phyloP scores from a whole-genome alignment of 169 alveolate genomes.

The Blepharisma undulans region DNA sequence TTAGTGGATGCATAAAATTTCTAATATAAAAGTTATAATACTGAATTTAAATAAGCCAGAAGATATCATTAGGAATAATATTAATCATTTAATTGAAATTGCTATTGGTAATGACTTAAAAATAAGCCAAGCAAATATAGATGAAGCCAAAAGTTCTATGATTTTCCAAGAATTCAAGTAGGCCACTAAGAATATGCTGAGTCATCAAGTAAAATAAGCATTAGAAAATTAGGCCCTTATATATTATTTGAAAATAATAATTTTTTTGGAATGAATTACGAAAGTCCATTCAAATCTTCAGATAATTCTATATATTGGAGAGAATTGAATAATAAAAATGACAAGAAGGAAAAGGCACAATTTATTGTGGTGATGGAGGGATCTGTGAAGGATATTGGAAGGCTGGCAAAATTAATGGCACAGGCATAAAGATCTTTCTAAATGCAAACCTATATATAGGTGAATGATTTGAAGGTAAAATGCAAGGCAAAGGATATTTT shows the following conservation, averaged over 20 bases:
- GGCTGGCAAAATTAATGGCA: constrained; percentile 49
- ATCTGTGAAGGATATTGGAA: constrained; percentile 48
- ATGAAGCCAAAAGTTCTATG: too few relatives aligned
- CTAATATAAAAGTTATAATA: too few relatives aligned
- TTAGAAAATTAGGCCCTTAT: not conserved
- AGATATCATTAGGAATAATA: too few relatives aligned
- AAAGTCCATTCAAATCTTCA: not conserved
- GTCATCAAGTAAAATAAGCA: not conserved
- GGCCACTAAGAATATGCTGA: too few relatives aligned
- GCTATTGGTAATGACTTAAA: too few relatives aligned
- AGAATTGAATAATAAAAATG: not conserved
- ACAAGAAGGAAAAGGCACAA: constrained; percentile 12
- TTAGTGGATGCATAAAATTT: too few relatives aligned
- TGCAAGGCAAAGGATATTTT: too few relatives aligned
- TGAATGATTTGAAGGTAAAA: constrained; percentile 33
- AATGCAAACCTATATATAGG: constrained; percentile 56
- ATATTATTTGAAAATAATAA: not conserved
- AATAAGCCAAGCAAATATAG: too few relatives aligned
- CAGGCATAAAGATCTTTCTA: constrained; percentile 51
- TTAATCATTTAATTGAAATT: too few relatives aligned
- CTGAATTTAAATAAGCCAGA: too few relatives aligned
- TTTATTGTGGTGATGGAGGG: constrained; percentile 14
- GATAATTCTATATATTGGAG: not conserved
- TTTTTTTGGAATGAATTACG: not conserved
- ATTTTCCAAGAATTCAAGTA: too few relatives aligned